Evolutionary conservation across 768 basidiomycete genomes (phyloP).

Genomic region (Phanerochaete sordida): DNA sequence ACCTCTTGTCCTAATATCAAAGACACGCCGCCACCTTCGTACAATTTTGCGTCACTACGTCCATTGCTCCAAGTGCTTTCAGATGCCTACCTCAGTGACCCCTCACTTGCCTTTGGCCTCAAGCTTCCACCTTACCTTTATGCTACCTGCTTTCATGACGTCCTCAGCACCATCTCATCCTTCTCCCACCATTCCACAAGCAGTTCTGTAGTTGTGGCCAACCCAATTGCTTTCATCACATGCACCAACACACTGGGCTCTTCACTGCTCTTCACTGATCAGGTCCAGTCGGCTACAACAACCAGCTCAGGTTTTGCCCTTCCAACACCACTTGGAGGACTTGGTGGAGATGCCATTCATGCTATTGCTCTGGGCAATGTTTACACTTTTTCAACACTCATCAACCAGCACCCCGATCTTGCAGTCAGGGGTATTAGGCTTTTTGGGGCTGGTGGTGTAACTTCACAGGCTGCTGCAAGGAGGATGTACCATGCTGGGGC

Average conservation of each 20-base stretch:
- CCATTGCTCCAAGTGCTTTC: slow-evolving; percentile 56
- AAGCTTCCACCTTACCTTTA: slow-evolving; percentile 78
- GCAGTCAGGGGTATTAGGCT: slow-evolving; percentile 50
- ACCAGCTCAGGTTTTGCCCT: slow-evolving; percentile 46
- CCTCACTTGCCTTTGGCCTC: slow-evolving; percentile 62
- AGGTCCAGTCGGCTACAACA: slow-evolving; percentile 29
- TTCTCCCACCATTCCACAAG: slow-evolving; percentile 28
- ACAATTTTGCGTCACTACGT: slow-evolving; percentile 47
- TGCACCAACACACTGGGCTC: slow-evolving; percentile 82
- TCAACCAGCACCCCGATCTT: slow-evolving; percentile 38
- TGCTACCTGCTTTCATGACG: slow-evolving; percentile 53
- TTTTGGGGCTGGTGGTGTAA: slow-evolving; percentile 84
- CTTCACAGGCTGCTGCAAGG: slow-evolving; percentile 48
- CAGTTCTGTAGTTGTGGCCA: slow-evolving; percentile 18
- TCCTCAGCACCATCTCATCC: slow-evolving; percentile 43
- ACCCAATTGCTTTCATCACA: slow-evolving; percentile 70
- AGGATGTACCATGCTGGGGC: slow-evolving; percentile 81
- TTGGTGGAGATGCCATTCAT: slow-evolving; percentile 77
- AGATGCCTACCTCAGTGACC: slow-evolving; percentile 44
- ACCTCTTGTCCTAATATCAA: slow-evolving; percentile 82
- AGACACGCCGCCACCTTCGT: slow-evolving; percentile 60
- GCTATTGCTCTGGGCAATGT: slow-evolving; percentile 79
- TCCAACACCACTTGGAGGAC: slow-evolving; percentile 62
- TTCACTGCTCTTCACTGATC: slow-evolving; percentile 58
- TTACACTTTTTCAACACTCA: slow-evolving; percentile 50